phyloP scores from a whole-genome alignment of 169 alveolate genomes.

The Cystoisospora suis region DNA sequence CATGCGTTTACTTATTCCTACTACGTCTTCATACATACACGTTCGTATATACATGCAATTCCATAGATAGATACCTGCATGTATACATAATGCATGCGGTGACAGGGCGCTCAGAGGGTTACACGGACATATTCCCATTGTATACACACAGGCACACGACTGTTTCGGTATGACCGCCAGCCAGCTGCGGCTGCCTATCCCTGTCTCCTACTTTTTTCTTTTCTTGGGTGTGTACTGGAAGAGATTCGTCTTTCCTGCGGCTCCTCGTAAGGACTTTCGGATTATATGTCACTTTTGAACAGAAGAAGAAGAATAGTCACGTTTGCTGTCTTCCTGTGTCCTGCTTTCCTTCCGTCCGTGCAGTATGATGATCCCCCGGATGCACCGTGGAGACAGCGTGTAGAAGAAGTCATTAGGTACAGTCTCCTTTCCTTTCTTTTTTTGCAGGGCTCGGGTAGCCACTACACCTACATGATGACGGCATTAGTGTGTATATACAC shows the following conservation, averaged over 20 bases:
- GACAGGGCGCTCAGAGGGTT: neutral
- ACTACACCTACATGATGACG: too few species aligned
- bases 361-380: constrained; percentile 38
- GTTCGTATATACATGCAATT: neutral
- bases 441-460: neutral
- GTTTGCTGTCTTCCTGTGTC: neutral
- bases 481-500: too few species aligned
- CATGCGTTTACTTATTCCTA: neutral
- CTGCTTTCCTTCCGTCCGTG: neutral
- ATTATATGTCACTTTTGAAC: too few species aligned
- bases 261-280: too few species aligned
- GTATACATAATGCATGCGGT: too few species aligned
- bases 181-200: neutral
- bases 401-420: neutral
- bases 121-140: neutral
- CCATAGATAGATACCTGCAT: neutral
- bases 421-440: neutral
- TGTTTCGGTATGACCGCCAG: neutral
- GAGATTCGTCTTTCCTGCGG: too few species aligned
- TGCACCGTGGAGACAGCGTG: constrained; percentile 30
- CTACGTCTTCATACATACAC: neutral
- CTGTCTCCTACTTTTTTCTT: neutral
- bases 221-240: too few species aligned
- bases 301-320: too few species aligned
- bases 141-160: neutral